phyloP scores from a whole-genome alignment of 176 grass and related monocot genomes.

The Aegilops tauschii region DNA sequence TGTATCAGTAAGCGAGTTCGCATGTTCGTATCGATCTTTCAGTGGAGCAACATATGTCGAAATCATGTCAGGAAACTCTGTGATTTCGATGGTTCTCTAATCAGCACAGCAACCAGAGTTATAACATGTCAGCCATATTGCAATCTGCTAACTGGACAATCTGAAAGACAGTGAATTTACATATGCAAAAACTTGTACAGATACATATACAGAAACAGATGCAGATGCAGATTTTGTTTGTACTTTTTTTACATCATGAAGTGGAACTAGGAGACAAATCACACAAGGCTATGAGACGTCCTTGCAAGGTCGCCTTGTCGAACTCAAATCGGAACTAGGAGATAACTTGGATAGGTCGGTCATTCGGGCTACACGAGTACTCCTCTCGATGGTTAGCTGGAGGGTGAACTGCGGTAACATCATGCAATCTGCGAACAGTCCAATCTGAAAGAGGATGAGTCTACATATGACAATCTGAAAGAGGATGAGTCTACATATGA shows the following conservation, averaged over 20 bases:
- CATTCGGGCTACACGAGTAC: constrained; percentile 12
- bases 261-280: neutral
- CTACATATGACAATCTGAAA: constrained; percentile 13
- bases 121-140: neutral
- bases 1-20: neutral
- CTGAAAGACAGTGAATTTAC: constrained; percentile 17
- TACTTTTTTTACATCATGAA: neutral
- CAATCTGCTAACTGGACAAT: neutral
- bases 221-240: neutral
- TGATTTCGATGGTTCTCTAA: neutral
- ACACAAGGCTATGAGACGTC: neutral
- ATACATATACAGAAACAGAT: neutral
- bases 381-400: constrained; percentile 23
- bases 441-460: neutral
- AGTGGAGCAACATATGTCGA: neutral
- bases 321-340: neutral
- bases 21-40: neutral
- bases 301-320: neutral
- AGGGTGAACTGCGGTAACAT: constrained; percentile 30
- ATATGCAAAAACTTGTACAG: neutral
- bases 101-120: neutral
- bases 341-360: constrained; percentile 10
- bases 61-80: neutral
- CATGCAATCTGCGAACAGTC: neutral
- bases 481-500: constrained; percentile 21